Percentiles rank a stretch among this genome's conserved stretches.
These are phyloP conservation scores for Carex pumila DNA, from an alignment of 176 grass and related monocot species.

Conservation along the genomic window DNA sequence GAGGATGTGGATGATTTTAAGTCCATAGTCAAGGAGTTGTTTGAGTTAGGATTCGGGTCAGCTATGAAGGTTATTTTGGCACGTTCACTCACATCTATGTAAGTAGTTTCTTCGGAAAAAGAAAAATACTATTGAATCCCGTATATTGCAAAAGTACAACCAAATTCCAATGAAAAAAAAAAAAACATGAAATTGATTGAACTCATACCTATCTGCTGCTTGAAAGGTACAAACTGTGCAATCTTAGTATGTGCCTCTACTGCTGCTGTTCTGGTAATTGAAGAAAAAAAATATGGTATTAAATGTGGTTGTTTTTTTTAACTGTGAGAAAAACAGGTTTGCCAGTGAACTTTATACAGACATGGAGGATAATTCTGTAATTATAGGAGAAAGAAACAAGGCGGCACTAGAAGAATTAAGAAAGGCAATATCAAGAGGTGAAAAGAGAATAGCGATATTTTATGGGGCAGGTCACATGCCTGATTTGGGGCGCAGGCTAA, in stretches of 20 bases:
- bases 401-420: constrained; percentile 64
- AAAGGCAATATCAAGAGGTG: constrained; percentile 49
- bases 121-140: background rate
- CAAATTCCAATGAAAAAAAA: background rate
- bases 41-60: constrained; percentile 56
- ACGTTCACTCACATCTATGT: constrained; percentile 69
- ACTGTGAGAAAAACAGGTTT: background rate
- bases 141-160: background rate
- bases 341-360: constrained; percentile 16
- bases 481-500: constrained; percentile 62
- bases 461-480: constrained; percentile 96
- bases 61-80: constrained; percentile 86
- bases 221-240: background rate
- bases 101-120: constrained; percentile 27
- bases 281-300: background rate
- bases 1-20: constrained; percentile 23
- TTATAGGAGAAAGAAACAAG: constrained; percentile 92
- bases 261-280: background rate
- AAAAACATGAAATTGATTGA: background rate
- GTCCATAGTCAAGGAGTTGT: constrained; percentile 54
- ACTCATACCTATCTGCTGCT: background rate
- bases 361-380: constrained; percentile 70
- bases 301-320: background rate
- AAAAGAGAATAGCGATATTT: constrained; percentile 75
- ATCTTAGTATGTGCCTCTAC: background rate